These are phyloP conservation scores for Lasiodiplodia citricola DNA, from an alignment of 2,329 filamentous ascomycete genomes.

Conservation along the genomic window DNA sequence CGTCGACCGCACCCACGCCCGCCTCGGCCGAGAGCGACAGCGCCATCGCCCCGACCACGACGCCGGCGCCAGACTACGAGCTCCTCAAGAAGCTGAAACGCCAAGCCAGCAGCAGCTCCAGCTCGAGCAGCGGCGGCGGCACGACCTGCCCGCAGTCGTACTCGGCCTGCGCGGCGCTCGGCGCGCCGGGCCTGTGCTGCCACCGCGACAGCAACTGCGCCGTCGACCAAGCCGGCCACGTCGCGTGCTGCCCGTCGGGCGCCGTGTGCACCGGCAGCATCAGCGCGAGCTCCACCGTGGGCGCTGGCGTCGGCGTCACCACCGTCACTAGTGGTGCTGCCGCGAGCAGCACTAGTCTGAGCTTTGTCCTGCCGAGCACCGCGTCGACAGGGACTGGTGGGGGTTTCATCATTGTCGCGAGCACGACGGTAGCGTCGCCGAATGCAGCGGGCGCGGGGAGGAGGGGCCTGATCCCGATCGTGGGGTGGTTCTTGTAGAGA, in stretches of 20 bases:
- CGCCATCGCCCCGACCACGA: not conserved
- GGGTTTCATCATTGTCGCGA: constrained; percentile 26
- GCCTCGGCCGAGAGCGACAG: not conserved
- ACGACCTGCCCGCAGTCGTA: constrained; percentile 58
- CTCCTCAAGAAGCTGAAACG: constrained; percentile 10
- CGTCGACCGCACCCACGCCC: not conserved
- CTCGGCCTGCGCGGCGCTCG: constrained; percentile 58
- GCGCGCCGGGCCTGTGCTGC: constrained; percentile 63
- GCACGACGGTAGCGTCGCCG: constrained; percentile 26
- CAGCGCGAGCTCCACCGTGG: constrained; percentile 16
- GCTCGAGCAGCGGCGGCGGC: constrained; percentile 30
- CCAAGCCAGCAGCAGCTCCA: constrained; percentile 28
- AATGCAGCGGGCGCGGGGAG: constrained; percentile 18
- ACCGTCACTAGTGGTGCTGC: not conserved
- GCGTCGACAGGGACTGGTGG: not conserved
- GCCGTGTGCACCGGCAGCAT: constrained; percentile 64
- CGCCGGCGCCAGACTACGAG: not conserved
- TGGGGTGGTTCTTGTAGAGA: constrained; percentile 16
- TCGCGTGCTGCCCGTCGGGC: constrained; percentile 66
- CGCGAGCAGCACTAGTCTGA: constrained; percentile 1
- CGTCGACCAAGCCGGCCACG: constrained; percentile 60
- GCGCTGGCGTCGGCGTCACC: not conserved
- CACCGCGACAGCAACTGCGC: constrained; percentile 58
- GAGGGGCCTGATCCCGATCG: constrained; percentile 13
- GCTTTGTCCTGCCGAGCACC: constrained; percentile 34